These are phyloP conservation scores for Trichoderma brevicompactum DNA, from an alignment of 2,329 filamentous ascomycete species.

Conservation along the genomic window DNA sequence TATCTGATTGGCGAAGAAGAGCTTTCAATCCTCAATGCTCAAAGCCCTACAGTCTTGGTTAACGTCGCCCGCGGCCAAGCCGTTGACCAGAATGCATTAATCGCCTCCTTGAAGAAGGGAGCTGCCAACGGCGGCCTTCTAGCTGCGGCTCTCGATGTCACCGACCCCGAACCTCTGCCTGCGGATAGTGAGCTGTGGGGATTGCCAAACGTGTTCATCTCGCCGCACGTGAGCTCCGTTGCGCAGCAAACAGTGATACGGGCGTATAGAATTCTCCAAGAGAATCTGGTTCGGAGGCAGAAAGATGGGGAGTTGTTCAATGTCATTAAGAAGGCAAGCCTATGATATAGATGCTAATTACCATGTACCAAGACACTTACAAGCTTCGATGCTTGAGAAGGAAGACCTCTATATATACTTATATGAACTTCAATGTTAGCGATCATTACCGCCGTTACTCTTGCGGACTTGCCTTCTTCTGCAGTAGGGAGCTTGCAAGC, in stretches of 20 bases:
- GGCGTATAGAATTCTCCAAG: constrained; percentile 4
- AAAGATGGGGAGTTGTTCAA: not conserved
- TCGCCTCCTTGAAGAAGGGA: constrained; percentile 4
- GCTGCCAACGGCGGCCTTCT: not conserved
- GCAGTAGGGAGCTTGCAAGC: too few relatives aligned
- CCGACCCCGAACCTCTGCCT: constrained; percentile 16
- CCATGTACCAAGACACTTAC: not conserved
- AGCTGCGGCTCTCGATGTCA: constrained; percentile 8
- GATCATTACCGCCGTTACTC: too few relatives aligned
- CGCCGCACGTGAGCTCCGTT: constrained; percentile 11
- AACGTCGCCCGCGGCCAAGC: constrained; percentile 1
- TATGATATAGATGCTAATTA: not conserved
- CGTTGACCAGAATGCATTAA: not conserved
- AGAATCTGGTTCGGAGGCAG: not conserved
- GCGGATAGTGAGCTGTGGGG: constrained; percentile 14
- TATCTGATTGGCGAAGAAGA: constrained; percentile 12
- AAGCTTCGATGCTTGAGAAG: not conserved
- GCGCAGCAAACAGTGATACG: not conserved
- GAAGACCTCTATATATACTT: too few relatives aligned
- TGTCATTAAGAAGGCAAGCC: not conserved
- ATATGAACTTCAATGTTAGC: too few relatives aligned
- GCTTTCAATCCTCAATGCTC: not conserved
- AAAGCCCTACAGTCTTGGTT: not conserved
- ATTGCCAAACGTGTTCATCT: constrained; percentile 14
- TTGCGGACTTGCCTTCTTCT: too few relatives aligned